Conservation (phyloP, 345 rosid species). For the Boechera stricta region DNA sequence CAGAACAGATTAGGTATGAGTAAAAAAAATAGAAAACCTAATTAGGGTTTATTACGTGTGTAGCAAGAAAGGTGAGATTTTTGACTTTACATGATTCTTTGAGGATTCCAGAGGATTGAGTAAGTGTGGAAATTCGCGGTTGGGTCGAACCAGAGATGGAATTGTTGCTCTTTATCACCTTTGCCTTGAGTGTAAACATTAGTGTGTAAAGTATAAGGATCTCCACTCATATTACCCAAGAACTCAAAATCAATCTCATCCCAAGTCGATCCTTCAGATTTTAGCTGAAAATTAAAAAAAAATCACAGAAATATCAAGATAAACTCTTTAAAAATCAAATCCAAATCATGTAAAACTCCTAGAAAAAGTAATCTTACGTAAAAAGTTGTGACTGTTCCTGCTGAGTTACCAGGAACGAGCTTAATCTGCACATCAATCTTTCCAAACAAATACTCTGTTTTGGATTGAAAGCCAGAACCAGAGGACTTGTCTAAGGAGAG, state of each 20-base stretch:
- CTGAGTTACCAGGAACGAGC: slow-evolving; percentile 58
- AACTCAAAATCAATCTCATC: slow-evolving; percentile 59
- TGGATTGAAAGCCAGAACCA: slow-evolving; percentile 58
- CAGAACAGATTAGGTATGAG: background rate
- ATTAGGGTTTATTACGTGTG: slow-evolving; percentile 17
- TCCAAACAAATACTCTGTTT: slow-evolving; percentile 49
- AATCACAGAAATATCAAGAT: background rate
- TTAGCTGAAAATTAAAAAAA: slow-evolving; percentile 27
- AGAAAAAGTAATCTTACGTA: slow-evolving; percentile 42
- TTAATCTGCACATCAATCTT: slow-evolving; percentile 54
- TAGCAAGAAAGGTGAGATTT: slow-evolving; percentile 6
- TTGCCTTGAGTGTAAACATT: slow-evolving; percentile 50
- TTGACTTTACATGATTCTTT: slow-evolving; percentile 46
- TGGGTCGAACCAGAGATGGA: slow-evolving; percentile 53
- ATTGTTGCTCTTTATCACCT: slow-evolving; percentile 54
- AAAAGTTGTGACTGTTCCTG: slow-evolving; percentile 57
- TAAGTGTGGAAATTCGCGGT: slow-evolving; percentile 47
- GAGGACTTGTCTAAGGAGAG: slow-evolving; percentile 49
- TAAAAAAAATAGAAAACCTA: background rate
- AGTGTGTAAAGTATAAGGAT: slow-evolving; percentile 53
- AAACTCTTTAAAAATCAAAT: background rate
- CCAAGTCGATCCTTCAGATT: slow-evolving; percentile 39
- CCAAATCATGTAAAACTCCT: background rate
- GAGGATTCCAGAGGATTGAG: slow-evolving; percentile 56
- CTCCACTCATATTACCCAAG: slow-evolving; percentile 52